These are phyloP conservation scores for Boletellus deceptivus DNA, from an alignment of 1,284 basidiomycete genomes.

Conservation along the genomic window DNA sequence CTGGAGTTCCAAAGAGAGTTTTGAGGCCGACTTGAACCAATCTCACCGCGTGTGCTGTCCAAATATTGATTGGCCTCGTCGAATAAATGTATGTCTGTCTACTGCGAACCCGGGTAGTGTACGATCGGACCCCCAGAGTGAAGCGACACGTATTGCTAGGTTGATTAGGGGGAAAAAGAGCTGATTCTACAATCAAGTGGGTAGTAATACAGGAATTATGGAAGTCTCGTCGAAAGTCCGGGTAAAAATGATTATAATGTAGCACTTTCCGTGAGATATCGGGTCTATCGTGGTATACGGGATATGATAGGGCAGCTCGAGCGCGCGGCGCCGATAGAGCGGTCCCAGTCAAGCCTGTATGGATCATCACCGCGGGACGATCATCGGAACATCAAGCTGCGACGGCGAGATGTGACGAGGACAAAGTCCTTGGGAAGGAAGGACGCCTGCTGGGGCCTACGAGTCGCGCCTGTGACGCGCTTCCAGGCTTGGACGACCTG, in stretches of 20 bases:
- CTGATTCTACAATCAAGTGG: neutral
- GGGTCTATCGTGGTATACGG: conserved; percentile 6
- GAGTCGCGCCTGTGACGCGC: conserved; percentile 50
- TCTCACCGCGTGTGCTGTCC: too few relatives aligned
- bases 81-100: too few relatives aligned
- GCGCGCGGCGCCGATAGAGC: conserved; percentile 9
- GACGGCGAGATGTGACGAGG: conserved; percentile 53
- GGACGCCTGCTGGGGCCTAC: conserved; percentile 50
- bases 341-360: conserved; percentile 3
- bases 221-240: neutral
- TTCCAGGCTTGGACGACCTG: conserved; percentile 62
- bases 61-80: too few relatives aligned
- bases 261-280: conserved; percentile 8
- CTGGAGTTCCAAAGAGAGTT: neutral
- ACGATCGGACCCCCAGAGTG: too few relatives aligned
- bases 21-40: neutral
- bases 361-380: conserved; percentile 3
- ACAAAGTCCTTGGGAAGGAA: conserved; percentile 59
- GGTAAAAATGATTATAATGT: neutral
- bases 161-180: too few relatives aligned
- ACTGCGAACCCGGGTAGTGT: too few relatives aligned
- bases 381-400: conserved; percentile 41
- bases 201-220: neutral
- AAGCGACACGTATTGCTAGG: too few relatives aligned
- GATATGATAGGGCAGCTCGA: conserved; percentile 9